Base-by-base conservation (phyloP, 768 basidiomycete species). In the Termitomyces sp. region DNA sequence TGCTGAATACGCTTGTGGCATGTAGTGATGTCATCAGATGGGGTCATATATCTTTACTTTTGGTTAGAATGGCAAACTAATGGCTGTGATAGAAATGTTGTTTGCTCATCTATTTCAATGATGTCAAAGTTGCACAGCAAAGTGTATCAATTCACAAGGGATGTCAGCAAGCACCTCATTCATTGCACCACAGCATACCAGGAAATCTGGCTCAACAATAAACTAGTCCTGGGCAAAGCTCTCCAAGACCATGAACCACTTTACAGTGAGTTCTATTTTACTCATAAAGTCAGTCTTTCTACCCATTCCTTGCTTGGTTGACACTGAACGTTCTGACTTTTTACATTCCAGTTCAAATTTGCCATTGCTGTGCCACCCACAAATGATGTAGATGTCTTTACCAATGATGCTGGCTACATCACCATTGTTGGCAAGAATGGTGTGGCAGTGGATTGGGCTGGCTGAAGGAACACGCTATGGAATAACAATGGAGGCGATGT, bases 181-280 rank as follows among this genome's bases (percentile, higher is more conserved):
- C 97, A 97, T 22, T 81, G 86, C 47, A 98, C 95, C 5, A 85
- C 86, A 4, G 97, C 97, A 6, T 98, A 99, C 71, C 93, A 98
- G 69, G 97, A 99, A 74, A 98, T 99, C 62, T 99, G 96, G 96
- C 79, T 98, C 45, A 94, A 98, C 77, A 95, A 97, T 78, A 97
- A 97, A 78, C 75, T 94, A 65, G 89, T 99, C 52, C 93, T 90
- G 4, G 97, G 96, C 16, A 95, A 94, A 37, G 94, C 95, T 5
- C 73, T 97, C 60, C 91, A 95, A 70, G 95, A 97, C 73, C 85
- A 93, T 63, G 97, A 99, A 73, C 97, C 97, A 2, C 74, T 98
- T 20, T 99, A 98, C 69, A 97, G 97, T 37, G 89, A 93, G 70
- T 95, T 95, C 75, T 98, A 99, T 75, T 81, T 99, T 22, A 96